These are phyloP conservation scores for Scleroderma bovista DNA, from an alignment of 768 basidiomycete species.

Conservation along the genomic window DNA sequence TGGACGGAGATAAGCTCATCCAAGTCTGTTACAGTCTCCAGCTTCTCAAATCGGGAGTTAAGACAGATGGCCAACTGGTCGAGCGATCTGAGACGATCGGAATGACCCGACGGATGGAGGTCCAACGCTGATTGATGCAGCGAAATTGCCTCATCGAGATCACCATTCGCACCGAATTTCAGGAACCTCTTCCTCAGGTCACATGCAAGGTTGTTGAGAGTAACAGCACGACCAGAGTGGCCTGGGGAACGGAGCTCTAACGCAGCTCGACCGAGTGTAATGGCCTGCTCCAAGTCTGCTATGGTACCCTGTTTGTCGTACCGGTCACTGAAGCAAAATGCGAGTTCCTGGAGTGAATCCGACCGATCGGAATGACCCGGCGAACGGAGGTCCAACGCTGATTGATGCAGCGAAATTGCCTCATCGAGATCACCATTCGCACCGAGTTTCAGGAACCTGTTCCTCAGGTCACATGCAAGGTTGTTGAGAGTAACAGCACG, in stretches of 20 bases:
- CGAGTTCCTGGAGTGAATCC: conserved; percentile 8
- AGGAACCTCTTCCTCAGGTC: conserved; percentile 34
- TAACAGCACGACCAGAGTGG: not conserved
- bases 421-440: conserved; percentile 10
- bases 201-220: conserved; percentile 8
- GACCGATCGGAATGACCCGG: conserved; percentile 3
- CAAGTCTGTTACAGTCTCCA: not conserved
- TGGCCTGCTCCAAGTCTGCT: not conserved
- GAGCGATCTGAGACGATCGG: not conserved
- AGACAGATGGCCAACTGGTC: not conserved
- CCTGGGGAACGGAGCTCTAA: not conserved
- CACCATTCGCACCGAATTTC: not conserved
- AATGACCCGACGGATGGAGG: not conserved
- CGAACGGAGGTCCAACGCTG: conserved; percentile 9
- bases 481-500: conserved; percentile 3
- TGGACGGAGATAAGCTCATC: not conserved
- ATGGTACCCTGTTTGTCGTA: not conserved
- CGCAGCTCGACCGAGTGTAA: not conserved
- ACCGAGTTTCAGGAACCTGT: conserved; percentile 9
- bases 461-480: conserved; percentile 9
- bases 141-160: not conserved
- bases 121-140: not conserved
- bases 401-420: conserved; percentile 3
- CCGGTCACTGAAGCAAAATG: not conserved
- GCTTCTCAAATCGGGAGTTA: not conserved